Conservation (phyloP, 2,329 filamentous ascomycete species). For the Helminthosporium solani region DNA sequence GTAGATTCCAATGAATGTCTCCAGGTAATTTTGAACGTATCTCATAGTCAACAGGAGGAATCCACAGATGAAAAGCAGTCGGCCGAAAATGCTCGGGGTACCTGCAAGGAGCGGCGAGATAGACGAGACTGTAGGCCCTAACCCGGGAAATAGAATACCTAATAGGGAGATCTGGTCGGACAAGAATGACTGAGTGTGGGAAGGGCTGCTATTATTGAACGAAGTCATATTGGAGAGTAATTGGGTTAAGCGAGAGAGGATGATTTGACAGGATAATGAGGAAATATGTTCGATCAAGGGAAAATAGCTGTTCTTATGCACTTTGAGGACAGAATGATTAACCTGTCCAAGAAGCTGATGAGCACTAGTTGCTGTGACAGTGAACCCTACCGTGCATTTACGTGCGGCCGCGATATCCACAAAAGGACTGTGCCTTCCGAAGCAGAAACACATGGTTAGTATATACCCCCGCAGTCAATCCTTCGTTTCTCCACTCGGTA, state of each 20-base stretch:
- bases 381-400: conserved; percentile 6
- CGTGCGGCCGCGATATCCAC: conserved; percentile 1
- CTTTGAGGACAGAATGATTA: conserved; percentile 1
- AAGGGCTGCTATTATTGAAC: conserved; percentile 6
- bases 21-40: conserved; percentile 11
- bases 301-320: conserved; percentile 9
- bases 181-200: conserved; percentile 8
- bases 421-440: neutral
- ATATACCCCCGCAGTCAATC: conserved; percentile 1
- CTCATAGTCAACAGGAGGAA: conserved; percentile 14
- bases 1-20: conserved; percentile 12
- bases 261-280: conserved; percentile 1
- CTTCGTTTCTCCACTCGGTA: neutral
- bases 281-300: conserved; percentile 1
- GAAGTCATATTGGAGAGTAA: conserved; percentile 11
- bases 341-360: neutral
- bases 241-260: conserved; percentile 1
- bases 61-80: conserved; percentile 8
- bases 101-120: conserved; percentile 9
- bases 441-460: neutral
- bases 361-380: conserved; percentile 1
- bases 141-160: conserved; percentile 11
- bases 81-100: conserved; percentile 8
- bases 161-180: conserved; percentile 10
- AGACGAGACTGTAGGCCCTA: conserved; percentile 9